Evolutionary conservation across 306 rosid species (phyloP), one percentile per base, ranked within the genome.

Genomic region (Sophora flavescens): DNA sequence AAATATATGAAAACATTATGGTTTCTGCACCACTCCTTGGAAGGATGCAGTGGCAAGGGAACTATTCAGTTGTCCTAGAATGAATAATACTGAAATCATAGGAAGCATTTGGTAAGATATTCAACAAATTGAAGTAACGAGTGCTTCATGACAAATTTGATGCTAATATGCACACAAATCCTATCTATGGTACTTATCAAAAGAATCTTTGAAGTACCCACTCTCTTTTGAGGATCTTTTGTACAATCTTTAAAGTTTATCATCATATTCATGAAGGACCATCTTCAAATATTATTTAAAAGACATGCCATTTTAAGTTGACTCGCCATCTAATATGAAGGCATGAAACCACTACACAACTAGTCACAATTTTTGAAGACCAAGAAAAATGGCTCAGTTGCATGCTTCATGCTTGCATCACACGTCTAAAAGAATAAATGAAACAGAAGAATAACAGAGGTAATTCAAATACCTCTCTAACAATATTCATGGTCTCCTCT

Each of bases 401-500:
- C 28, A 42, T 12, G 15, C 57, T 36, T 39, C 70, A 67, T 8
- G 30, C 33, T 51, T 39, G 65, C 6, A 15, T 65, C 61, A 26
- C 41, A 17, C 22, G 5, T 63, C 45, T 13, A 76, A 22, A 62
- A 4, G 16, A 64, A 15, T 47, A 42, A 26, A 76, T 44, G 72
- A 72, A 13, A 56, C 38, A 71, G 18, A 74, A 72, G 38, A 61
- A 63, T 2, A 63, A 32, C 14, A 70, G 35, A 61, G 70, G 50
- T 48, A 70, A 35, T 85, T 56, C 45, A 60, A 66, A 42, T 91
- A 96, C 99, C 99, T 92, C 97, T 78, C 77, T 89, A 74, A 96
- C 98, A 81, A 93, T 93, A 86, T 83, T 96, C 99, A 96, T 93
- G 5, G 99, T 93, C 66, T 96, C 99, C 87, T 96, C 99, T 18